phyloP scores from a whole-genome alignment of 23 red algal genomes.

The Chondrus crispus region DNA sequence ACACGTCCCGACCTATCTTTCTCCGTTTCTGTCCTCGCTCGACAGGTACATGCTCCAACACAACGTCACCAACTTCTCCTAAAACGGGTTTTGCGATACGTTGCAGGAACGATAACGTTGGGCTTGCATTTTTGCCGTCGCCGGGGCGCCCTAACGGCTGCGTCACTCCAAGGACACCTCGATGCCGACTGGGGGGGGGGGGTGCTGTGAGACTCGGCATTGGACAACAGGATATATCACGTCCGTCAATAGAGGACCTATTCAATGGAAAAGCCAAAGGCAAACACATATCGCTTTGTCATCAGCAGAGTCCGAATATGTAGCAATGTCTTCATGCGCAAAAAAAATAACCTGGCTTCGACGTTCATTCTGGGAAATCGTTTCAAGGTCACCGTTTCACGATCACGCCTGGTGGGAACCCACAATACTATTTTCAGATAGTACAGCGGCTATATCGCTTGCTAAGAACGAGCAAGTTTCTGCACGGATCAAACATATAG shows the following conservation, averaged over 20 bases:
- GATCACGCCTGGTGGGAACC: not conserved
- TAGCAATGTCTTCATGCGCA: not conserved
- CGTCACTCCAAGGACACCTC: not conserved
- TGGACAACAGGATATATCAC: conserved; percentile 32
- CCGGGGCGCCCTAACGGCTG: not conserved
- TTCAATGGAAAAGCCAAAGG: not conserved
- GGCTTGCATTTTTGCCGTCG: not conserved
- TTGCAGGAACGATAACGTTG: not conserved
- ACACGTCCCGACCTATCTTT: not conserved
- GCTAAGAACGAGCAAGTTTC: too few species aligned
- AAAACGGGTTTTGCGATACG: not conserved
- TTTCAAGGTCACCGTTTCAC: not conserved
- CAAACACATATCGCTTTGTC: not conserved
- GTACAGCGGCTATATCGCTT: too few species aligned
- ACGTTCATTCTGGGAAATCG: conserved; percentile 10
- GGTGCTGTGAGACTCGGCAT: conserved; percentile 8
- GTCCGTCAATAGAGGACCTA: not conserved
- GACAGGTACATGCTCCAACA: not conserved
- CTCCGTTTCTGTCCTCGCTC: not conserved
- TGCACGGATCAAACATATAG: too few species aligned
- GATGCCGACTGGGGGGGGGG: conserved; percentile 31
- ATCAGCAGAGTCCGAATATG: conserved; percentile 17
- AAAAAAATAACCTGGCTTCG: conserved; percentile 25
- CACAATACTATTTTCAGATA: not conserved
- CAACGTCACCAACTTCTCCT: not conserved